These are phyloP conservation scores for Fusarium heterosporum DNA, from an alignment of 2,329 filamentous ascomycete genomes.

Conservation along the genomic window DNA sequence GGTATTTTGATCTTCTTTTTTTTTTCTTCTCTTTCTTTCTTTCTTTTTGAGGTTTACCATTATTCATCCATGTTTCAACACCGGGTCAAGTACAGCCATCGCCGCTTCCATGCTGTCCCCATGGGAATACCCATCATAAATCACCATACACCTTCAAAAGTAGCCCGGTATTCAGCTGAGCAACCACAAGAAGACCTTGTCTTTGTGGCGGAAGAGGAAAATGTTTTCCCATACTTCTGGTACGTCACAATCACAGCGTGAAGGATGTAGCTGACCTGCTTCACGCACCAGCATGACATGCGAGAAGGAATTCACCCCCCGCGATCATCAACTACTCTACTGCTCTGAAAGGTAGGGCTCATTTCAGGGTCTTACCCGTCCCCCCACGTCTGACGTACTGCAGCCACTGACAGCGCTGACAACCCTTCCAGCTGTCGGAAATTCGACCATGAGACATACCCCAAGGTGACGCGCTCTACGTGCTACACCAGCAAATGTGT, in stretches of 20 bases:
- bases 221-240: constrained; percentile 1
- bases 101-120: neutral
- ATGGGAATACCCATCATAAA: neutral
- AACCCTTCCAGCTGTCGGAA: neutral
- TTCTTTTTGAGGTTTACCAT: neutral
- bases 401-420: neutral
- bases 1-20: neutral
- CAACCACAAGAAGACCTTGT: neutral
- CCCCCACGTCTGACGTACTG: neutral
- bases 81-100: neutral
- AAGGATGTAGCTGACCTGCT: neutral
- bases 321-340: neutral
- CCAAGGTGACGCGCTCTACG: too few relatives aligned
- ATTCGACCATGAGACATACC: neutral
- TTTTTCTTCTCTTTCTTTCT: neutral
- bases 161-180: neutral
- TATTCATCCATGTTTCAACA: neutral
- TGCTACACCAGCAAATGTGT: too few relatives aligned
- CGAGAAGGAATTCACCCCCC: neutral
- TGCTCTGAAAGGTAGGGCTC: neutral
- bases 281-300: neutral
- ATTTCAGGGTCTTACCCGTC: neutral
- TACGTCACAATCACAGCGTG: neutral
- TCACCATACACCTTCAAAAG: neutral
- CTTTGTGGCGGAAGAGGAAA: neutral